Base-by-base conservation (phyloP, 1,284 basidiomycete genomes). In the Cryptococcus sp. region DNA sequence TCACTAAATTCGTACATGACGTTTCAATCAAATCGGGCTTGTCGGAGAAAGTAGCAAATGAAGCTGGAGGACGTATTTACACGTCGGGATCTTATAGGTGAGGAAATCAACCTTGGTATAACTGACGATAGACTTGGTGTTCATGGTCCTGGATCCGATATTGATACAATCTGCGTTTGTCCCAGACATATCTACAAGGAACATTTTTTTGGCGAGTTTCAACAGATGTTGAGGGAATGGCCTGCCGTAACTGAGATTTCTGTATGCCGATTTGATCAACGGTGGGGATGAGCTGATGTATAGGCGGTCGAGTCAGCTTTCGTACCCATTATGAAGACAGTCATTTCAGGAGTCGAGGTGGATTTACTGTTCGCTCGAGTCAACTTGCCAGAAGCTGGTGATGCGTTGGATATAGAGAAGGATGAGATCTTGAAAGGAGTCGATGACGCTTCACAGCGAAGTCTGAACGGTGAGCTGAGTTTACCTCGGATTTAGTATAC, bases 161-260 rank as follows among this genome's bases (percentile, higher is more conserved):
- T 99, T 72, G 94, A 99, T 78, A 98, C 93, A n/a, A 80, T 99
- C 32, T 92, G 92, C 72, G 94, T 98, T 24, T 96, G 96, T 25
- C 94, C 94, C 4, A 91, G 92, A 73, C 91, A 98, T 74, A 87
- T 98, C 50, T 87, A 86, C 57, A 82, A 91, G 58, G 92, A 97
- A 66, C 91, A 98, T 78, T 98, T 98, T 78, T 98, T 98, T 67
- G 84, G 86, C 0, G 81, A 87, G 34, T 96, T 99, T 66, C 90
- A 92, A 70, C 80, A 82, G 31, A 91, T 98, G 87, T 79, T 99
- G 52, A 84, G 84, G 64, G 85, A 87, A 42, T 78, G 87, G 62
- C 89, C 93, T 44, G 93, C 91, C 24, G 88, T 85, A 19, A 82
- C 86, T 3, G 92, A 98, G 67, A 86, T 94, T 59, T 86, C 92